Evolutionary conservation across 768 basidiomycete genomes (phyloP), one percentile per base, ranked within the genome.

Genomic region (Clavulina sp.): DNA sequence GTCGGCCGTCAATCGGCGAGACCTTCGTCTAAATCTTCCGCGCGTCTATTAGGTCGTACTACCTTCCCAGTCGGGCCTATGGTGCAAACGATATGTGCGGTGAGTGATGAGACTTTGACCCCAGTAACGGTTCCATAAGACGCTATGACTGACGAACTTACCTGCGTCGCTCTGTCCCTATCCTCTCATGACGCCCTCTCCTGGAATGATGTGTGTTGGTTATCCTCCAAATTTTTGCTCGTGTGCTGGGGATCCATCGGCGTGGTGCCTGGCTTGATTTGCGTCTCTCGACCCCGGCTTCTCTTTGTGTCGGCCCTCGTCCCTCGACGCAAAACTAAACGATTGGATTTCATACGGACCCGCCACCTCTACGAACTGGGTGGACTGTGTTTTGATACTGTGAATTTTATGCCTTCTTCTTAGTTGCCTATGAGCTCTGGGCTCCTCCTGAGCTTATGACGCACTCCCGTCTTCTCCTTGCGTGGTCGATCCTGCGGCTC

Each of bases 61-160:
- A 75, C 62, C 69, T 88, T 5, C 84, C 82, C 2, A 77, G 78
- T 2, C 70, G 86, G 18, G 78, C 77, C 44, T 75, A 69, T 50
- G 83, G 82, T 4, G 85, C 87, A 31, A 89, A 89, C 57, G 86
- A 89, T 61, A 89, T 89, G 86, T 85, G 59, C 55, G 76, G 61
- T 33, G 7, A 34, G 16, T 9, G 18, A 49, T 30, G 13, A 29
- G 18, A 13, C 24, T 33, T 33, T 16, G 13, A 13, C 9, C 24
- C 7, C 28, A 30, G 48, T 29, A 30, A 28, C 7, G 13, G 16
- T 34, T 49, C 7, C 7, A 7, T 38, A n/a, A n/a, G n/a, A n/a
- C n/a, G n/a, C n/a, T 19, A 46, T 46, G 7, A 7, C 18, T 46
- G 7, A 7, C 26, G 7, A 46, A 38, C 7, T 38, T 19, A 38